These are phyloP conservation scores for Gremmenia infestans DNA, from an alignment of 2,329 filamentous ascomycete species.

Conservation along the genomic window DNA sequence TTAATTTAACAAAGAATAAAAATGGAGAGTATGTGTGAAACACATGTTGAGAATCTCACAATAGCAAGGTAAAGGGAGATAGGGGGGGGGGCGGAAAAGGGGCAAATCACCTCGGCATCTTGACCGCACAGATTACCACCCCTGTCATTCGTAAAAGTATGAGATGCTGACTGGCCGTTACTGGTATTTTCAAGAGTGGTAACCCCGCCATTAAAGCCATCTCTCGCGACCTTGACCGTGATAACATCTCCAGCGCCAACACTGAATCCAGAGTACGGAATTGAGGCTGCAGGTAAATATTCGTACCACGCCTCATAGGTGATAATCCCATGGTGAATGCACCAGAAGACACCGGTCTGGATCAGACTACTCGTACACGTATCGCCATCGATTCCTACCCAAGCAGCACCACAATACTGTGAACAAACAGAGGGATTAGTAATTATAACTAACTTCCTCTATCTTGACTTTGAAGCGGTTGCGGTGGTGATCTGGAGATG, in stretches of 20 bases:
- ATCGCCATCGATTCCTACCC: not conserved
- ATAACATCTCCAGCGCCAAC: slow-evolving; percentile 41
- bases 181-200: slow-evolving; percentile 41
- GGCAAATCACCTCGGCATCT: slow-evolving; percentile 40
- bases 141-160: slow-evolving; percentile 36
- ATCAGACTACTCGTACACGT: slow-evolving; percentile 22
- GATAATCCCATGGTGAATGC: slow-evolving; percentile 36
- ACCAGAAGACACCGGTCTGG: slow-evolving; percentile 53
- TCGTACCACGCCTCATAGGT: slow-evolving; percentile 53
- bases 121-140: slow-evolving; percentile 35
- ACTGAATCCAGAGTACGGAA: slow-evolving; percentile 42
- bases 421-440: too few species aligned
- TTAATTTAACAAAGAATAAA: not conserved
- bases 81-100: too few species aligned
- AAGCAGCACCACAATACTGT: not conserved
- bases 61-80: too few species aligned
- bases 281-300: slow-evolving; percentile 52
- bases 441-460: too few species aligned
- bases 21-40: too few species aligned
- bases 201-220: slow-evolving; percentile 36
- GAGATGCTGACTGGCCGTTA: slow-evolving; percentile 38
- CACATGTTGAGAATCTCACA: too few species aligned
- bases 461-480: too few species aligned
- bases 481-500: too few species aligned
- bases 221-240: slow-evolving; percentile 34